Evolutionary conservation across 768 basidiomycete genomes (phyloP), one percentile per base, ranked within the genome.

Genomic region (Suillus subluteus): DNA sequence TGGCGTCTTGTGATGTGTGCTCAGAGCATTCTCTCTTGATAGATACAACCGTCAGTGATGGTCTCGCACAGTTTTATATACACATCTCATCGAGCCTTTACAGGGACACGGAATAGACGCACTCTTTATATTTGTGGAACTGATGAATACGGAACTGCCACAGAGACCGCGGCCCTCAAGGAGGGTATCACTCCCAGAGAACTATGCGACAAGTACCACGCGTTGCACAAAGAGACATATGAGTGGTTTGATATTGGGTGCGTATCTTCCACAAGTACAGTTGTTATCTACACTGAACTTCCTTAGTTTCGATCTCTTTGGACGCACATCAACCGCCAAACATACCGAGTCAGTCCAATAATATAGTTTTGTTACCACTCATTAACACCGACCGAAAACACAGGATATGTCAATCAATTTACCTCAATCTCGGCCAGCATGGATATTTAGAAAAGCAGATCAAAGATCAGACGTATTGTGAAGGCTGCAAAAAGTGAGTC

Each of bases 141-240:
- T 5, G 98, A 99, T 75, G 98, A 99, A 79, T 99, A 99, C 73
- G 98, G 98, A n/a, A 99, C 98, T 8, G 97, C 98, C 0, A 98
- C 98, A 0, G 98, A 99, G 82, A 98, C 96, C 3, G 96, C 98
- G 77, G 97, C 98, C 4, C 77, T 95, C 66, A 95, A 95, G 74
- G 95, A 97, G 75, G 88, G 89, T 0, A 77, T 96, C 46, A 88
- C 92, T 13, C 92, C 95, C 0, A 82, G 82, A 67, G 87, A 89
- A 70, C 83, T 98, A 2, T 98, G 95, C 76, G 92, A 96, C 79
- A 96, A 96, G 79, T 98, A 98, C 76, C 81, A 96, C 73, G 82
- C 84, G 21, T 82, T 98, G 18, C 98, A 99, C 70, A 89, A 88
- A 69, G 94, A 95, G 70, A 95, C 96, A 6, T 99, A 99, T 79